phyloP scores from a whole-genome alignment of 75 land plant species.

The Sequoia sempervirens region DNA sequence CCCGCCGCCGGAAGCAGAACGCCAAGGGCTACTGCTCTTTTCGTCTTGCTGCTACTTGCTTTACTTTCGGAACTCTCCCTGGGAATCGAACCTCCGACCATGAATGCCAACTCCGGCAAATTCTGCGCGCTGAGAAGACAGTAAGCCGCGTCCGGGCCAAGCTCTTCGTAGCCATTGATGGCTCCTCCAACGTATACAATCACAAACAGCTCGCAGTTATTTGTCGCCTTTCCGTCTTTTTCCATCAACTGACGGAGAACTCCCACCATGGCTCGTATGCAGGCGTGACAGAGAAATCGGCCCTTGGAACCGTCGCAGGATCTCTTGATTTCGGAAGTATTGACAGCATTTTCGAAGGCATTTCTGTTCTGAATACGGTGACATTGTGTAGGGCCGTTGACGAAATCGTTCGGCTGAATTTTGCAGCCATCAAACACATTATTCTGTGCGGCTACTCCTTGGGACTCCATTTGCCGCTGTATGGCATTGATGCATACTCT shows the following conservation, averaged over 20 bases:
- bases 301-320: background rate
- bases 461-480: background rate
- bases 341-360: background rate
- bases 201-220: background rate
- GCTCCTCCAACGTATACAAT: background rate
- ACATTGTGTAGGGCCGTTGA: background rate
- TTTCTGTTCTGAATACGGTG: background rate
- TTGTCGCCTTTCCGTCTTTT: background rate
- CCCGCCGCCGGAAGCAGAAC: background rate
- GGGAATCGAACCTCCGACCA: background rate
- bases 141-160: background rate
- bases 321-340: background rate
- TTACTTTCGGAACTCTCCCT: background rate
- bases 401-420: background rate
- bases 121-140: slow-evolving; percentile 5
- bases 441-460: background rate
- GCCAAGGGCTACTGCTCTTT: background rate
- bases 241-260: background rate
- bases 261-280: background rate
- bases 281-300: background rate
- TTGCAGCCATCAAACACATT: background rate
- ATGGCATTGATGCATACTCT: background rate
- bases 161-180: background rate
- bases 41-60: background rate
- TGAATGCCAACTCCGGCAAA: background rate